Base-by-base conservation (phyloP, 139 green algal species). In the Monoraphidium neglectum region DNA sequence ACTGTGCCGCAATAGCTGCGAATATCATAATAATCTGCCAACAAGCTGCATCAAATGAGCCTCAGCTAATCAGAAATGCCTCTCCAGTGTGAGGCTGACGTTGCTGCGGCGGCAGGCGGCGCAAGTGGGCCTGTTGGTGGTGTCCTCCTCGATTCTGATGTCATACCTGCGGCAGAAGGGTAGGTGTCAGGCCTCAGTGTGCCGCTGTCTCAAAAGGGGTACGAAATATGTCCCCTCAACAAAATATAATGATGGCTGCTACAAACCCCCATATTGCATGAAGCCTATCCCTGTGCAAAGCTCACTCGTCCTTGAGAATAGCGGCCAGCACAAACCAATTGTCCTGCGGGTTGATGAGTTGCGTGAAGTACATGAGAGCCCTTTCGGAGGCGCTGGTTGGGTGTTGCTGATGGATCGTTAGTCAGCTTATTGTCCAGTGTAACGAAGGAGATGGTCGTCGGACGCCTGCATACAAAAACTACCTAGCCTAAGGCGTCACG, bases 321-420 rank as follows among this genome's bases (percentile, higher is more conserved):
- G 86, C 86, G 15, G 77, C 70, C 67, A 90, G 77, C 24, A 90
- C 83, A 69, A 88, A 90, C 75, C 81, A 88, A 75, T 88, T 88
- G 68, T 90, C 86, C 81, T 90, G 86, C 21, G 18, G 18, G 21
- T 60, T 60, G 18, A 60, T 28, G 21, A 60, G 21, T 28, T 60
- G 51, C 51, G 21, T 28, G 51, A 60, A 21, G 18, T 28, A 28
- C 51, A 60, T 18, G 51, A 60, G n/a, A n/a, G n/a, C n/a, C n/a
- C n/a, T n/a, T n/a, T n/a, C n/a, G n/a, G n/a, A n/a, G n/a, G n/a
- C n/a, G n/a, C n/a, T n/a, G n/a, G n/a, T n/a, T n/a, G n/a, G n/a
- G n/a, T n/a, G n/a, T n/a, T n/a, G n/a, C n/a, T n/a, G n/a, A n/a
- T n/a, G n/a, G n/a, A n/a, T n/a, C n/a, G n/a, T n/a, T n/a, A n/a